phyloP scores from a whole-genome alignment of 495 filamentous ascomycete species.

The Podospora bellae-mahoneyi region DNA sequence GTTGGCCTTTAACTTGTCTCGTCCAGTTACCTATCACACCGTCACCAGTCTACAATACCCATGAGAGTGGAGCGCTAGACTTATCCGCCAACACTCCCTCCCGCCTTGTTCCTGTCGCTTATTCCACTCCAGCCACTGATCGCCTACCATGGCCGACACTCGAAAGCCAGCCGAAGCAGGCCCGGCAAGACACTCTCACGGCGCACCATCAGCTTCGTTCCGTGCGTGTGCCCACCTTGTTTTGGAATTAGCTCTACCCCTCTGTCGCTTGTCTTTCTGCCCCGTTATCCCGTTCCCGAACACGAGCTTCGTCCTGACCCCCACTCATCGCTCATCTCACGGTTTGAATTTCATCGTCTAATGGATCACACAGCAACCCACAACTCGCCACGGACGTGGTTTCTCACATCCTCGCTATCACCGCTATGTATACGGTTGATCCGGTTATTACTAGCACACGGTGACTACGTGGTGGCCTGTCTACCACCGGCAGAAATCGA shows the following conservation, averaged over 20 bases:
- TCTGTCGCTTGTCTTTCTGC: neutral
- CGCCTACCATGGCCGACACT: constrained; percentile 30
- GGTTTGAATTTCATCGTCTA: constrained; percentile 25
- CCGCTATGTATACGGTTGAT: constrained; percentile 72
- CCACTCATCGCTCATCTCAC: constrained; percentile 1
- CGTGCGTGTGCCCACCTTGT: constrained; percentile 38
- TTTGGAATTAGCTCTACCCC: constrained; percentile 7
- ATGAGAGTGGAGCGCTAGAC: neutral
- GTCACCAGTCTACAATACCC: too few relatives aligned
- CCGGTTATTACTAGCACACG: constrained; percentile 73
- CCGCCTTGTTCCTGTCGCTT: constrained; percentile 3
- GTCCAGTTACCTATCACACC: too few relatives aligned
- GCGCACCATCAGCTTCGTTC: constrained; percentile 48
- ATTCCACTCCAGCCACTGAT: constrained; percentile 7
- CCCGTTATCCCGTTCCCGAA: neutral
- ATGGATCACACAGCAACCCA: constrained; percentile 50
- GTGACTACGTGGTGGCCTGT: constrained; percentile 80
- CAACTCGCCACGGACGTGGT: constrained; percentile 71
- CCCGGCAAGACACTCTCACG: constrained; percentile 44
- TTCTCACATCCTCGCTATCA: constrained; percentile 77
- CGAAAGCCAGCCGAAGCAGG: constrained; percentile 35
- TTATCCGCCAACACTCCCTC: neutral
- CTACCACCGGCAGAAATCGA: constrained; percentile 65
- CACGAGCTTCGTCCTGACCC: constrained; percentile 2
- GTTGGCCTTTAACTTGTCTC: neutral